Percentiles rank a stretch among this genome's conserved stretches.
These are phyloP conservation scores for Oldenlandia corymbosa DNA, from an alignment of 257 asterid genomes.

Conservation along the genomic window DNA sequence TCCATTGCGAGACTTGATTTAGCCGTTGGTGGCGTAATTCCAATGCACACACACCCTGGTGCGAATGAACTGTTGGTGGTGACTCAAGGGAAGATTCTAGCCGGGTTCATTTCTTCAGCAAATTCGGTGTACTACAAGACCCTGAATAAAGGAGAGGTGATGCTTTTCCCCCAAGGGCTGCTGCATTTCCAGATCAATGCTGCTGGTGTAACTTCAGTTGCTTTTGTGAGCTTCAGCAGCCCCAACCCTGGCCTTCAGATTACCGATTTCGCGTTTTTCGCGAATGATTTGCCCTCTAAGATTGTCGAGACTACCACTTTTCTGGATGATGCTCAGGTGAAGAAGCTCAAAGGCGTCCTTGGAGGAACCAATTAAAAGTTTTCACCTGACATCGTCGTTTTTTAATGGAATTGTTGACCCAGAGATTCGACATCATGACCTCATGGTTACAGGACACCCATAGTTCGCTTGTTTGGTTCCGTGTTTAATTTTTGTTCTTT, in stretches of 20 bases:
- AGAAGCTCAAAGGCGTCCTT: conserved; percentile 81
- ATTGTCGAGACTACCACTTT: conserved; percentile 54
- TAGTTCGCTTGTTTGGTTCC: no score
- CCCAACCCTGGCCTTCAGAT: conserved; percentile 69
- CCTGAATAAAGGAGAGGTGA: conserved; percentile 49
- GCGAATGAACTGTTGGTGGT: conserved; percentile 30
- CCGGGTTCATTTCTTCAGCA: conserved; percentile 55
- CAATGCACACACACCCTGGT: no score
- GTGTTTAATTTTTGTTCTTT: no score
- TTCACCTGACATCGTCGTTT: no score
- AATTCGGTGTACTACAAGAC: conserved; percentile 48
- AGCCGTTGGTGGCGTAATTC: no score
- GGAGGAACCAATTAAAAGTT: conserved; percentile 70
- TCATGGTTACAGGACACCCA: no score
- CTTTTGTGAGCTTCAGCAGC: conserved; percentile 38
- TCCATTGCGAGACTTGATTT: no score
- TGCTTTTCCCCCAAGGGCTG: conserved; percentile 64
- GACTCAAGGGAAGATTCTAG: conserved; percentile 31
- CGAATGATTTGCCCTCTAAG: conserved; percentile 70
- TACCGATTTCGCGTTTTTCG: conserved; percentile 56
- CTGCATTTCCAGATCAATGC: conserved; percentile 72
- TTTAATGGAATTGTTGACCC: no score
- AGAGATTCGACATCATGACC: no score
- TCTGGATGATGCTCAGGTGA: conserved; percentile 58
- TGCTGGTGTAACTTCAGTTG: conserved; percentile 20